Base-by-base conservation (phyloP, 805 yeast species). In the Huiozyma sinensis region DNA sequence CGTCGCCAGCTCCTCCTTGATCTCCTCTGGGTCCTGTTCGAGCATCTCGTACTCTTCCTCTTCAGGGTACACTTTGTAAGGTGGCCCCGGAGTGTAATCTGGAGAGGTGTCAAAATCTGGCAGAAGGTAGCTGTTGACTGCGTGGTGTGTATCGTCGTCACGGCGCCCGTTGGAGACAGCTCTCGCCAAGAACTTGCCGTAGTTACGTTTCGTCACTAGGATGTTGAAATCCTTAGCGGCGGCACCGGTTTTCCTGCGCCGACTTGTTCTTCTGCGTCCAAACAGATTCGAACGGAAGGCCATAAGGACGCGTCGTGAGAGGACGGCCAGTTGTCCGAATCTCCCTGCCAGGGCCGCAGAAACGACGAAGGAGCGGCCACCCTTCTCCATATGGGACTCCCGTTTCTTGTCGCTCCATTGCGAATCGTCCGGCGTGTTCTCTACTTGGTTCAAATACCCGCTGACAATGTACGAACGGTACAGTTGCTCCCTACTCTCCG, bases 71-170 rank as follows among this genome's bases (percentile, higher is more conserved):
- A 36, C 9, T 11, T 10, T 6, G 36, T 40, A 38, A 40, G 29
- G 29, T 10, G 38, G 28, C 10, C n/a, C 33, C 13, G 46, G 46
- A 31, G 38, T 27, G 34, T 40, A 48, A 36, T 41, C 44, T 8
- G 17, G 28, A 12, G 52, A 48, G 6, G 57, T 56, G 5, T 64
- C 65, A 36, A 54, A 56, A 29, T 54, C 66, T 38, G 57, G 56
- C 9, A 54, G 36, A 7, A 54, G 34, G 27, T 37, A 44, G 8
- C 35, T 27, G 10, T 39, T 38, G 9, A 28, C 27, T 60, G 5
- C 57, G 12, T 58, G 49, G 24, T 41, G 47, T 11, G 63, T 63
- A 27, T 59, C 52, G 0, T 50, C 46, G 1, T 42, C 44, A 6
- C 42, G 37, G 17, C 17, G 8, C 9, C 11, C 28, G 12, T 39